A percentile compares a stretch with the other conserved stretches of the same genome.
Conservation (phyloP, 345 rosid species). For the Erysimum cheiranthoides region DNA sequence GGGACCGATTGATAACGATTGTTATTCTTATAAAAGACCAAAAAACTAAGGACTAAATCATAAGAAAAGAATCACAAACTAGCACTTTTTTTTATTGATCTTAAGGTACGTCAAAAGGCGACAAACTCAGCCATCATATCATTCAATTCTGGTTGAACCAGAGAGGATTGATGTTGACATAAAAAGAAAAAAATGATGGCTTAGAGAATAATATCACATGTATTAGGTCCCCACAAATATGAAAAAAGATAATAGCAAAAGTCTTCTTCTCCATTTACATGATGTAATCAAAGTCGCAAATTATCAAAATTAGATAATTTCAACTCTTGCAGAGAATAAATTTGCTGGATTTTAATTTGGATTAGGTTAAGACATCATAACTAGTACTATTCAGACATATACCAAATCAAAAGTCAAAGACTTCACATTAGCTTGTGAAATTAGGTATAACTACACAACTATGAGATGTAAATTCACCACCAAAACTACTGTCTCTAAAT, state of each 20-base stretch:
- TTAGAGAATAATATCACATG: neutral
- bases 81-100: conserved; percentile 2
- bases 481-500: neutral
- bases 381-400: neutral
- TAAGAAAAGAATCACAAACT: neutral
- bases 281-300: neutral
- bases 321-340: neutral
- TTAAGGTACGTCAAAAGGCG: neutral
- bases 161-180: conserved; percentile 1
- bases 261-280: neutral
- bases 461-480: neutral
- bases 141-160: conserved; percentile 14
- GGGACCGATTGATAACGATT: too few relatives aligned
- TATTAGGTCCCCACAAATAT: neutral
- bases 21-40: neutral
- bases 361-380: neutral
- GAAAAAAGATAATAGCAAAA: neutral
- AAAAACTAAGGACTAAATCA: neutral
- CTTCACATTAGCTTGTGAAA: conserved; percentile 6
- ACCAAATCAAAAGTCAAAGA: neutral
- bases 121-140: neutral
- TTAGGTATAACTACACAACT: neutral
- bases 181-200: neutral
- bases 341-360: neutral
- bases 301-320: neutral